Base-by-base conservation (phyloP, 1,284 basidiomycete species). In the Malassezia yamatoensis region DNA sequence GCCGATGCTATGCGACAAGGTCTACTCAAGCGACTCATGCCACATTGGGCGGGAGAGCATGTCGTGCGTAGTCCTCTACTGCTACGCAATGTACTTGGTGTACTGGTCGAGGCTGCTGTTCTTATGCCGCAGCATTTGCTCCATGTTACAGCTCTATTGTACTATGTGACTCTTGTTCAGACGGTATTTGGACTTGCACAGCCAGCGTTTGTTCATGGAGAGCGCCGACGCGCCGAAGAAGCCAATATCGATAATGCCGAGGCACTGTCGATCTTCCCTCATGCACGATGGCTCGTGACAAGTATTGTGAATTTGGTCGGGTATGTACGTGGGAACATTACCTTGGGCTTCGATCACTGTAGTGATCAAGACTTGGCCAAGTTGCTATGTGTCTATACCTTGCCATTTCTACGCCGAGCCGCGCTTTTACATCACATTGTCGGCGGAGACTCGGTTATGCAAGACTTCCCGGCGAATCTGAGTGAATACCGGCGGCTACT, bases 351-450 rank as follows among this genome's bases (percentile, higher is more conserved):
- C 44, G 72, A 74, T 57, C 63, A 67, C 34, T 48, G 71, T 50
- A 68, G 68, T 41, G 72, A 74, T 39, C 59, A 55, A 24, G 67
- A 57, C 53, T 68, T 96, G 51, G 87, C 90, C 69, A 89, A 87
- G 76, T 77, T 93, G 48, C 77, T 96, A 44, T 91, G 93, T 72
- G 81, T 83, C 0, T 89, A 91, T 76, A 91, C 89, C 0, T 79
- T 98, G 7, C 90, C 90, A 1, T 96, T 96, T 80, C 81, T 96
- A n/a, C 85, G 91, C 36, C 83, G 87, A 5, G 87, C 87, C 0
- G 85, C 88, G 6, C 87, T 96, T 38, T 80, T 96, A 9, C 88
- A 85, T 62, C 84, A 86, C 12, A 82, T 87, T 1, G 79, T 90
- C 2, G 60, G 61, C 4, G 41, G 41, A 20, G 38, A 39, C 38